These are phyloP conservation scores for Russula sp. DNA, from an alignment of 768 basidiomycete species.

Conservation along the genomic window DNA sequence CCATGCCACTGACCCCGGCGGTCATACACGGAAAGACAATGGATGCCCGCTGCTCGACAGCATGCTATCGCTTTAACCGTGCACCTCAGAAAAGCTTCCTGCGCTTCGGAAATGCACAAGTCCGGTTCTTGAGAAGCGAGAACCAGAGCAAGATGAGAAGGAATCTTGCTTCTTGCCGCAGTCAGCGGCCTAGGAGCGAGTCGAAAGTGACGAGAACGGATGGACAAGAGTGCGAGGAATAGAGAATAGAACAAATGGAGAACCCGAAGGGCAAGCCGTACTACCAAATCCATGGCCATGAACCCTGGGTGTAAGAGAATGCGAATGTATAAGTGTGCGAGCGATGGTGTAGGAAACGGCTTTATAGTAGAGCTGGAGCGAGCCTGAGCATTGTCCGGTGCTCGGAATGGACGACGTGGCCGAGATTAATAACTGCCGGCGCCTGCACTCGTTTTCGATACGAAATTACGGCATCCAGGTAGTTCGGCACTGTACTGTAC, in stretches of 20 bases:
- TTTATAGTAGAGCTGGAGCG: neutral
- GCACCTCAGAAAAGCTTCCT: slow-evolving; percentile 45
- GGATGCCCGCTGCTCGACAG: slow-evolving; percentile 59
- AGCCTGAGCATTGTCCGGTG: slow-evolving; percentile 4
- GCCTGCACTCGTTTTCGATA: neutral
- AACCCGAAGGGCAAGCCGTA: slow-evolving; percentile 43
- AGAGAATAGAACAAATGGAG: slow-evolving; percentile 55
- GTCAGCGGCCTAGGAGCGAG: slow-evolving; percentile 43
- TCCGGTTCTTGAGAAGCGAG: slow-evolving; percentile 43
- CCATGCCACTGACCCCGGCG: slow-evolving; percentile 46
- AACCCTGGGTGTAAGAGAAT: neutral
- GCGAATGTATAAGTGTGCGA: neutral
- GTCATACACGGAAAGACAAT: slow-evolving; percentile 66
- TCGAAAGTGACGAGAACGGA: slow-evolving; percentile 36
- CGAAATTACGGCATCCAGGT: neutral
- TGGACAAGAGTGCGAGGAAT: slow-evolving; percentile 36
- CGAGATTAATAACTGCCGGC: neutral
- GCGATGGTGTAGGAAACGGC: neutral
- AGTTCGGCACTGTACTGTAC: neutral
- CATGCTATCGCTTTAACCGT: slow-evolving; percentile 49
- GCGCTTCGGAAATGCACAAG: slow-evolving; percentile 33
- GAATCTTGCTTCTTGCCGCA: slow-evolving; percentile 50
- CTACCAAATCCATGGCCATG: slow-evolving; percentile 38
- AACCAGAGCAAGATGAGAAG: slow-evolving; percentile 61
- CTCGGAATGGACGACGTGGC: slow-evolving; percentile 12